Percentiles rank a stretch among this genome's conserved stretches.
phyloP scores from a whole-genome alignment of 108 stramenopile genomes.

The Pseudonitzschia pungens region DNA sequence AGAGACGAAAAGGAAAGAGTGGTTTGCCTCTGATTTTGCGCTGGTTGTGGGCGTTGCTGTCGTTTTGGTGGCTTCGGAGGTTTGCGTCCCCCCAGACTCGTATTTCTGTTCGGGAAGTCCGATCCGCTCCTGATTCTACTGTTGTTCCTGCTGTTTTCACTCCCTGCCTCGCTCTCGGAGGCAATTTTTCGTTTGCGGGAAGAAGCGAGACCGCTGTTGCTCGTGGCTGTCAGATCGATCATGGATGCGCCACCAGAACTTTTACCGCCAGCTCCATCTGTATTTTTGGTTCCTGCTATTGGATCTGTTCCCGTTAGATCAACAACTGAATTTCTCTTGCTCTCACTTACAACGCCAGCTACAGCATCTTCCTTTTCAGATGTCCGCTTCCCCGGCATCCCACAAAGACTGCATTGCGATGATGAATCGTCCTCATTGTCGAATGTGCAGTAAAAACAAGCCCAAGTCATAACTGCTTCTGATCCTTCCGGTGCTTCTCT shows the following conservation, averaged over 20 bases:
- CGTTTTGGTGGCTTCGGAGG: background rate
- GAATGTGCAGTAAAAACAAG: constrained; percentile 41
- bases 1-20: constrained; percentile 3
- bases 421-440: constrained; percentile 19
- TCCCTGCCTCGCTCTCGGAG: background rate
- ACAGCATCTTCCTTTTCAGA: background rate
- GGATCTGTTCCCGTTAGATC: background rate
- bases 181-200: constrained; percentile 16
- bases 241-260: background rate
- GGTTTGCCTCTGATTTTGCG: constrained; percentile 13
- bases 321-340: constrained; percentile 1
- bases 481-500: background rate
- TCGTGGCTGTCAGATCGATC: background rate
- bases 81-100: background rate
- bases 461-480: constrained; percentile 31
- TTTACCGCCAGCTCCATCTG: background rate
- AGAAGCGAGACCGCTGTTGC: background rate
- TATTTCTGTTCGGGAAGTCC: background rate
- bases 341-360: background rate
- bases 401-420: constrained; percentile 34
- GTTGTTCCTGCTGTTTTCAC: background rate
- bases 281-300: background rate
- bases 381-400: constrained; percentile 12
- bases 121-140: background rate
- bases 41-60: constrained; percentile 9